Evolutionary conservation across 345 rosid species (phyloP).

Genomic region (Clarkia xantiana): DNA sequence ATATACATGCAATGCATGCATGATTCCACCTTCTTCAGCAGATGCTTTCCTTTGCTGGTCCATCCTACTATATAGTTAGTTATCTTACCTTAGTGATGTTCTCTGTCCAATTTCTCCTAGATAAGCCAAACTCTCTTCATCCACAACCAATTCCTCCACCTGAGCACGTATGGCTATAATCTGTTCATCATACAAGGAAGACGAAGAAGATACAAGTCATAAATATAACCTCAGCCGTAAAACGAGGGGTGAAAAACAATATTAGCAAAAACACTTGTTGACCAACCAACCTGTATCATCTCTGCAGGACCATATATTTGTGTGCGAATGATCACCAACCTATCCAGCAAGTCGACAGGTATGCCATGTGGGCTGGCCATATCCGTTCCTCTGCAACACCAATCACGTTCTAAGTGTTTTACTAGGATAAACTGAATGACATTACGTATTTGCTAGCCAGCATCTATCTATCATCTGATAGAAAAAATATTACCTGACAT

Average conservation of each 20-base stretch:
- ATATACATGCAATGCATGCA: no score
- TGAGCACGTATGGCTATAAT: conserved; percentile 95
- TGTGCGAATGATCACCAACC: conserved; percentile 73
- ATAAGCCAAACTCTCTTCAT: conserved; percentile 78
- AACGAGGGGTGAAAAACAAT: neutral
- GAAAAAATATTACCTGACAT: conserved; percentile 50
- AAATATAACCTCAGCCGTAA: no score
- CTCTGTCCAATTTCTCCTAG: conserved; percentile 79
- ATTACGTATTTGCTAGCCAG: neutral
- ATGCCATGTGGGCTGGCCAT: conserved; percentile 95
- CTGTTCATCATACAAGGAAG: conserved; percentile 22
- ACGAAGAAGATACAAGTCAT: no score
- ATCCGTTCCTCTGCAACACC: conserved; percentile 97
- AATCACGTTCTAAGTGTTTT: no score
- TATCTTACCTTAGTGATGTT: conserved; percentile 86
- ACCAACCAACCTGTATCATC: conserved; percentile 64
- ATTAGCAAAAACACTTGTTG: neutral
- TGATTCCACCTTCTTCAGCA: no score
- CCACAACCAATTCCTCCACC: conserved; percentile 74
- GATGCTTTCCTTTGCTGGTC: no score
- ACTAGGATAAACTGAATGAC: no score
- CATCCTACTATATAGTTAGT: neutral
- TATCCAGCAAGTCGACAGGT: conserved; percentile 91
- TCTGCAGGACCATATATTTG: conserved; percentile 84
- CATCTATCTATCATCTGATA: neutral